Percentiles rank a stretch among this genome's conserved stretches.
These are phyloP conservation scores for Firmiana major DNA, from an alignment of 345 rosid genomes.

Conservation along the genomic window DNA sequence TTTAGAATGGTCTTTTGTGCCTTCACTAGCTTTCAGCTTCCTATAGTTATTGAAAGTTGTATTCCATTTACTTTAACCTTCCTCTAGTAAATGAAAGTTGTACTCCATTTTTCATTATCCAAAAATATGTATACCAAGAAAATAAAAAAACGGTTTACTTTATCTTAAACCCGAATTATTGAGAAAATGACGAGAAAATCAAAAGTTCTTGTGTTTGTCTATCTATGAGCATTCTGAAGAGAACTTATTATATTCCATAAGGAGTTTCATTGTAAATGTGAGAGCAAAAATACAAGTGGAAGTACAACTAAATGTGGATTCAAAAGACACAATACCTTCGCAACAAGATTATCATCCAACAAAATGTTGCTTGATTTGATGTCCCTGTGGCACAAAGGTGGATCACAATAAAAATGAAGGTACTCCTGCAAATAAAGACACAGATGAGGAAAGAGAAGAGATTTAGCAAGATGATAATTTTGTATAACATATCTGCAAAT, in stretches of 20 bases:
- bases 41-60: not conserved
- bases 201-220: not conserved
- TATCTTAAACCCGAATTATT: not conserved
- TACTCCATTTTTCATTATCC: not conserved
- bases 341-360: slow-evolving; percentile 79
- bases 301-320: not conserved
- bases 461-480: not conserved
- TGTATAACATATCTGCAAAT: slow-evolving; percentile 7
- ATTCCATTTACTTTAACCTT: not conserved
- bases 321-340: slow-evolving; percentile 53
- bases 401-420: slow-evolving; percentile 95
- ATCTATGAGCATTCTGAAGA: too few species aligned
- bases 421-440: slow-evolving; percentile 56
- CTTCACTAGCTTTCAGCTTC: slow-evolving; percentile 7
- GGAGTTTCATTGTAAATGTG: not conserved
- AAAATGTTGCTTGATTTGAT: slow-evolving; percentile 95
- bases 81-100: not conserved
- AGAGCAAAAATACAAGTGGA: not conserved
- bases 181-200: not conserved
- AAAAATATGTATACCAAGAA: not conserved
- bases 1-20: not conserved
- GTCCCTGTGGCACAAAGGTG: slow-evolving; percentile 96
- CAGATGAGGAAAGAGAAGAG: not conserved
- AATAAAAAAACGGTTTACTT: not conserved
- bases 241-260: not conserved